phyloP scores from a whole-genome alignment of 2,329 filamentous ascomycete species.

The Falciphora oryzae region DNA sequence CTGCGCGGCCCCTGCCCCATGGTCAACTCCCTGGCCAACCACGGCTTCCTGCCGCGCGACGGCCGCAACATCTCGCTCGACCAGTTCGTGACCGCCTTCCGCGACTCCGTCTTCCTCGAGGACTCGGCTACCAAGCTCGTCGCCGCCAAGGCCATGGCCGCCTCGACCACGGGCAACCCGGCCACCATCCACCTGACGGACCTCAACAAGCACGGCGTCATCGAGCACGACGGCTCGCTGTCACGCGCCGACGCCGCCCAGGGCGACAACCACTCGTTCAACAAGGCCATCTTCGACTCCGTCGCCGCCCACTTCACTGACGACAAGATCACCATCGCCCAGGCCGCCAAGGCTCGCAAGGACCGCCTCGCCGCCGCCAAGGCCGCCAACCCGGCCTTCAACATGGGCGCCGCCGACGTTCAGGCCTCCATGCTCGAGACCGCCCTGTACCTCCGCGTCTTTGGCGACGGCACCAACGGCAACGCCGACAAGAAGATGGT shows the following conservation, averaged over 20 bases:
- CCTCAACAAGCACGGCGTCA: conserved; percentile 25
- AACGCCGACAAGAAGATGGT: conserved; percentile 11
- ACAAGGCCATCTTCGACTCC: conserved; percentile 15
- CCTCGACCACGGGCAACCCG: conserved; percentile 37
- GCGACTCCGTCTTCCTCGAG: conserved; percentile 37
- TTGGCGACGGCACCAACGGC: conserved; percentile 10
- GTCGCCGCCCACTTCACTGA: conserved; percentile 21
- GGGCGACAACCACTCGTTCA: conserved; percentile 28
- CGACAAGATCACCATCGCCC: conserved; percentile 19
- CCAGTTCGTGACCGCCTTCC: conserved; percentile 32
- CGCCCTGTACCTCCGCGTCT: conserved; percentile 11
- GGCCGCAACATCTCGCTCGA: conserved; percentile 35
- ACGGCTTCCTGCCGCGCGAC: conserved; percentile 40
- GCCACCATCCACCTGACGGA: conserved; percentile 29
- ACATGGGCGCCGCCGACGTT: conserved; percentile 4
- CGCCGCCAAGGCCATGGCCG: conserved; percentile 35
- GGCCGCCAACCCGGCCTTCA: conserved; percentile 11
- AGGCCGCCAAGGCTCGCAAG: not conserved
- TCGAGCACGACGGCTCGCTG: conserved; percentile 29
- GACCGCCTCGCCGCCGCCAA: conserved; percentile 6
- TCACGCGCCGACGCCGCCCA: conserved; percentile 27
- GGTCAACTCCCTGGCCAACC: conserved; percentile 47
- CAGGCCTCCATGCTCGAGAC: conserved; percentile 12
- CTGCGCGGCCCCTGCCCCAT: conserved; percentile 39
- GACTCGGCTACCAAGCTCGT: conserved; percentile 31